A percentile compares a stretch with the other conserved stretches of the same genome.
Conservation (phyloP, 257 asterid species). For the Primulina tabacum region DNA sequence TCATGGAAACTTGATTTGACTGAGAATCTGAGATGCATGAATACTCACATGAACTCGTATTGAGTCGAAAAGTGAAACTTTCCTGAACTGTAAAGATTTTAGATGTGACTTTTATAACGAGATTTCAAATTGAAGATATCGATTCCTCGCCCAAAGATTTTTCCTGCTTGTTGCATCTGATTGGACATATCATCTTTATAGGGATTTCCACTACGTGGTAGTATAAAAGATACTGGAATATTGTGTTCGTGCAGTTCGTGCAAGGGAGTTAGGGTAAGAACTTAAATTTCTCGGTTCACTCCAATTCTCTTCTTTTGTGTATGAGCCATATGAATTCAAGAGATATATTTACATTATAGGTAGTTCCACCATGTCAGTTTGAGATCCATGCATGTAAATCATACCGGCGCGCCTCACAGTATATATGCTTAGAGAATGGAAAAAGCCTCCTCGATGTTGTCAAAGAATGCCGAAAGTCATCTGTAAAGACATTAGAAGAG, state of each 20-base stretch:
- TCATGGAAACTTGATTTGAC: not conserved
- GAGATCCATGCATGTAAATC: conserved; percentile 96
- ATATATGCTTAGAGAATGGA: conserved; percentile 91
- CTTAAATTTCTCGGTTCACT: conserved; percentile 19
- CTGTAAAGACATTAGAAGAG: conserved; percentile 72
- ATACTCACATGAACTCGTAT: conserved; percentile 12
- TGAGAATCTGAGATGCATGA: not conserved
- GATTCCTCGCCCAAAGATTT: not conserved
- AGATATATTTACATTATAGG: conserved; percentile 39
- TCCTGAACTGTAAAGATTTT: conserved; percentile 10
- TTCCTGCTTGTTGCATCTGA: conserved; percentile 5
- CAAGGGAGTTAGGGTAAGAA: conserved; percentile 68
- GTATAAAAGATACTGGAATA: conserved; percentile 79
- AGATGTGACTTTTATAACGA: not conserved
- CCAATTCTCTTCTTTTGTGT: conserved; percentile 4
- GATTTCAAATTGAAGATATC: not conserved
- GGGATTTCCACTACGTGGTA: conserved; percentile 78
- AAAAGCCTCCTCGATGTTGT: conserved; percentile 94
- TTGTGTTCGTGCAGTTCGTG: conserved; percentile 84
- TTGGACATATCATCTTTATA: conserved; percentile 27
- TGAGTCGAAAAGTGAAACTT: not conserved
- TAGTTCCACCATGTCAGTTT: conserved; percentile 88
- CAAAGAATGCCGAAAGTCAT: conserved; percentile 81
- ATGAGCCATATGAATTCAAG: conserved; percentile 14
- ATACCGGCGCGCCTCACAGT: conserved; percentile 96